Evolutionary conservation across 2,329 filamentous ascomycete genomes (phyloP).

Genomic region (Trichoderma harzianum): DNA sequence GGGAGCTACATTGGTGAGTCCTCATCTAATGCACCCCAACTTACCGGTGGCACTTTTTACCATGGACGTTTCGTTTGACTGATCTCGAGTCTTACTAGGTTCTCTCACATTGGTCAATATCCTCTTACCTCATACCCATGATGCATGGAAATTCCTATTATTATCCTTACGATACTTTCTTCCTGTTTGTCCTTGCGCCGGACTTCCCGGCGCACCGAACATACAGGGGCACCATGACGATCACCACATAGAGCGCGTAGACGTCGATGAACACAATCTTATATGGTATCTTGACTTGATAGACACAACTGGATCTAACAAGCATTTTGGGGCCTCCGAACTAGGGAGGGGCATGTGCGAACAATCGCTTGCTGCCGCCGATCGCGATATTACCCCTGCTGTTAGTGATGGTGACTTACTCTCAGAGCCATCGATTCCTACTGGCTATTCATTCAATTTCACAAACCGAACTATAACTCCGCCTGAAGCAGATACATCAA

Average conservation of each 20-base stretch:
- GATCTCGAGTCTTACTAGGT: neutral
- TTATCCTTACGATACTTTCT: neutral
- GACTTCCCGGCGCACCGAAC: neutral
- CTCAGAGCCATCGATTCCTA: neutral
- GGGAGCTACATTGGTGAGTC: neutral
- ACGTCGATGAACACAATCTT: neutral
- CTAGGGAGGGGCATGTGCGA: neutral
- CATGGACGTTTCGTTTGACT: neutral
- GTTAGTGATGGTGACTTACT: neutral
- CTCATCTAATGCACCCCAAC: neutral
- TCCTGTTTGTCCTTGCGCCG: neutral
- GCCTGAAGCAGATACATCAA: neutral
- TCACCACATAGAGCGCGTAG: neutral
- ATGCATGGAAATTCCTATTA: neutral
- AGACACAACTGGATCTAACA: neutral
- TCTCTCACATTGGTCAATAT: neutral
- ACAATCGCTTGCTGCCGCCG: neutral
- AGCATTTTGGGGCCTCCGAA: neutral
- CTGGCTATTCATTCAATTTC: neutral
- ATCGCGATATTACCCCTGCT: neutral
- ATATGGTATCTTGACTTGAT: neutral
- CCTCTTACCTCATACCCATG: too few species aligned
- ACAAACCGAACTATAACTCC: neutral
- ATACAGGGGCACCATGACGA: neutral
- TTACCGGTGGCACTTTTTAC: neutral